Conservation (phyloP, 2,329 filamentous ascomycete species). For the Pyrenophora teres region DNA sequence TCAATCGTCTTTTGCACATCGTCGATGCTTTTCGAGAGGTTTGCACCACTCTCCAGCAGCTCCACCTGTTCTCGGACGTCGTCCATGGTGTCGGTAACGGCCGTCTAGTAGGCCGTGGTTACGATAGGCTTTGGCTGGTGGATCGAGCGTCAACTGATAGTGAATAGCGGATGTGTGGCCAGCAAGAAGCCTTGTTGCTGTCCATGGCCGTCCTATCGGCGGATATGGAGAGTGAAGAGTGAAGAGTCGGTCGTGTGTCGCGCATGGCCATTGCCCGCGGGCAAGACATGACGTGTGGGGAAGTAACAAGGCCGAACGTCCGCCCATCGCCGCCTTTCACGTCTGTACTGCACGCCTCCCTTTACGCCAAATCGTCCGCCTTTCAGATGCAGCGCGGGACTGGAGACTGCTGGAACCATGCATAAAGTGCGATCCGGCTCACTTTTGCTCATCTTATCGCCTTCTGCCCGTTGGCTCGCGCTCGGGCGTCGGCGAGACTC, state of each 20-base stretch:
- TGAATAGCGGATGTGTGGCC: slow-evolving; percentile 21
- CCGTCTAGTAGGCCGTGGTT: slow-evolving; percentile 1
- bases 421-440: slow-evolving; percentile 14
- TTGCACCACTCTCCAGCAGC: slow-evolving; percentile 70
- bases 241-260: slow-evolving; percentile 8
- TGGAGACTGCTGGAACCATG: slow-evolving; percentile 25
- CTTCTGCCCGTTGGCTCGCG: slow-evolving; percentile 17
- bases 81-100: slow-evolving; percentile 56
- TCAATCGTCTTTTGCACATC: slow-evolving; percentile 86
- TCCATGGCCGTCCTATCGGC: slow-evolving; percentile 32
- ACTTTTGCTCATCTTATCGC: slow-evolving; percentile 4
- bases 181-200: slow-evolving; percentile 21
- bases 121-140: slow-evolving; percentile 7
- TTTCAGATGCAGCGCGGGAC: slow-evolving; percentile 11
- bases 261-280: slow-evolving; percentile 17
- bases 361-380: background rate
- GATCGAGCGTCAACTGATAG: background rate
- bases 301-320: slow-evolving; percentile 7
- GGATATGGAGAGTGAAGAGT: background rate
- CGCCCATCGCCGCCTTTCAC: background rate
- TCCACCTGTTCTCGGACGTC: slow-evolving; percentile 74
- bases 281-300: slow-evolving; percentile 30
- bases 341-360: background rate
- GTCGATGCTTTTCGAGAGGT: slow-evolving; percentile 71
- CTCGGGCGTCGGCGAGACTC: slow-evolving; percentile 24